Conservation (phyloP, 2,329 filamentous ascomycete genomes). For the Falciphora oryzae region DNA sequence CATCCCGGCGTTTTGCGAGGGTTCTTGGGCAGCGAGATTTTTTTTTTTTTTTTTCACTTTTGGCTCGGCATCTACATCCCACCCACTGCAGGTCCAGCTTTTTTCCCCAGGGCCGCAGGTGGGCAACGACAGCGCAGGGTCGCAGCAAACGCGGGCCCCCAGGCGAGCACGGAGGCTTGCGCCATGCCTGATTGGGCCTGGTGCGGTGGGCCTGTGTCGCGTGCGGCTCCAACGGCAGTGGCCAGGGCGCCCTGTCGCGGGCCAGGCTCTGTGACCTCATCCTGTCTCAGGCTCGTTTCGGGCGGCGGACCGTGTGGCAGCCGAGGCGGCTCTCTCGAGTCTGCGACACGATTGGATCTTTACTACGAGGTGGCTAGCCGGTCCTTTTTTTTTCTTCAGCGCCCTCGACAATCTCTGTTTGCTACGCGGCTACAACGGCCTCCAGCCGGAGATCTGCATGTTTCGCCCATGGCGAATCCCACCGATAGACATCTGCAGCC, state of each 20-base stretch:
- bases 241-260: neutral
- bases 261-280: conserved; percentile 14
- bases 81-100: neutral
- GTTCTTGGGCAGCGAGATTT: neutral
- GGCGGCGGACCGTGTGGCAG: conserved; percentile 15
- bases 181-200: neutral
- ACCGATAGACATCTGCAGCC: neutral
- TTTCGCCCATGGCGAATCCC: neutral
- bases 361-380: no score
- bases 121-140: neutral
- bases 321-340: conserved; percentile 9
- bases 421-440: neutral
- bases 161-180: no score
- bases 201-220: neutral
- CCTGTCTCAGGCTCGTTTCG: conserved; percentile 22
- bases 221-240: neutral
- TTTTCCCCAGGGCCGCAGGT: neutral
- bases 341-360: conserved; percentile 10
- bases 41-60: neutral
- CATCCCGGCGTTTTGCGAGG: neutral
- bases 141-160: neutral
- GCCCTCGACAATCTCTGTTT: no score
- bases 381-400: no score
- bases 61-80: neutral
- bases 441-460: neutral